phyloP scores from a whole-genome alignment of 306 rosid species.

The Trifolium subterraneum region DNA sequence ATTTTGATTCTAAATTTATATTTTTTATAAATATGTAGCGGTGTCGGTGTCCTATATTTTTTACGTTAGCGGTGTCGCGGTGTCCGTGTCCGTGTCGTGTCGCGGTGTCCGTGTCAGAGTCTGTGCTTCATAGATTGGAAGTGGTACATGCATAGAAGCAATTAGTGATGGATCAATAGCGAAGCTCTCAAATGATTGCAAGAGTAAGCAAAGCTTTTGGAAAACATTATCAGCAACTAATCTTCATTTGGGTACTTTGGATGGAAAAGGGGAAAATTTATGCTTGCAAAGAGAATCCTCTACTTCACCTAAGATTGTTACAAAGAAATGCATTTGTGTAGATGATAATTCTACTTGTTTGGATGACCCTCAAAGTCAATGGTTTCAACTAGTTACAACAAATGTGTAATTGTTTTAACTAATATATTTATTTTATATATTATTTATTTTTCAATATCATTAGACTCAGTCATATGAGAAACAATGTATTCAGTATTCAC shows the following conservation, averaged over 20 bases:
- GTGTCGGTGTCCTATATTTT: too few relatives aligned
- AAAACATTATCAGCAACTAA: conserved; percentile 21
- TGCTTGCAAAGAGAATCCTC: conserved; percentile 39
- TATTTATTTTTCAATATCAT: too few relatives aligned
- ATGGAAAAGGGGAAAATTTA: conserved; percentile 8
- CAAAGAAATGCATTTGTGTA: conserved; percentile 45
- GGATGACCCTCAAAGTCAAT: not conserved
- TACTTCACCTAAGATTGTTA: conserved; percentile 34
- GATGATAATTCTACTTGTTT: conserved; percentile 19
- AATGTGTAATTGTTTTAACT: too few relatives aligned
- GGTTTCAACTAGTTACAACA: conserved; percentile 27
- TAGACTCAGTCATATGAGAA: too few relatives aligned
- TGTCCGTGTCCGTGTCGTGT: too few relatives aligned
- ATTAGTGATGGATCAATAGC: conserved; percentile 35
- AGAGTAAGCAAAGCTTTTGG: conserved; percentile 42
- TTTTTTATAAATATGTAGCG: too few relatives aligned
- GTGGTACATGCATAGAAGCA: conserved; percentile 37
- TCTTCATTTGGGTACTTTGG: conserved; percentile 48
- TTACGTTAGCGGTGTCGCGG: too few relatives aligned
- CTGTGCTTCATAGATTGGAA: too few relatives aligned
- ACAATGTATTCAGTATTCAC: too few relatives aligned
- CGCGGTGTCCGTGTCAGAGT: too few relatives aligned
- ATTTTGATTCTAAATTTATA: too few relatives aligned
- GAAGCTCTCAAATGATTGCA: conserved; percentile 37
- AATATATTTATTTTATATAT: too few relatives aligned